Percentiles rank a stretch among this genome's conserved stretches.
Conservation (phyloP, 2,329 filamentous ascomycete genomes). For the Penicillium sp. region DNA sequence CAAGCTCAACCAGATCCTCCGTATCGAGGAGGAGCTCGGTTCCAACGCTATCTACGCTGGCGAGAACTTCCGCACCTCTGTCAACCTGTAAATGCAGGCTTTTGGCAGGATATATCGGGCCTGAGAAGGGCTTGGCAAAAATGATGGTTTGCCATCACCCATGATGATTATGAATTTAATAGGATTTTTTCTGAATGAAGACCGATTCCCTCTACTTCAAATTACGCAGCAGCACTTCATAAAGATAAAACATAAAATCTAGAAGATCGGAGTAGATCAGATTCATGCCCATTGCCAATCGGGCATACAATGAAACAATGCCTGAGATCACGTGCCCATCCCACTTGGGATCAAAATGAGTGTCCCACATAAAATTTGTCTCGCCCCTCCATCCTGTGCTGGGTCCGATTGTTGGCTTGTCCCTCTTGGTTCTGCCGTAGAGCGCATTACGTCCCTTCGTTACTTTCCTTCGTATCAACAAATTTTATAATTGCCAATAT, state of each 20-base stretch:
- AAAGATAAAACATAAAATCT: no score
- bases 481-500: conserved; percentile 31
- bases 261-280: conserved; percentile 1
- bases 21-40: conserved; percentile 98
- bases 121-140: conserved; percentile 12
- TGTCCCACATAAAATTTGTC: conserved; percentile 33
- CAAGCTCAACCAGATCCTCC: conserved; percentile 99
- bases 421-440: conserved; percentile 13
- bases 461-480: conserved; percentile 8
- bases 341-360: conserved; percentile 19
- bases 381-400: conserved; percentile 22
- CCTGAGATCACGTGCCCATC: conserved; percentile 23
- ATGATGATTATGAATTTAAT: conserved; percentile 31
- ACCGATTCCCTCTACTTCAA: conserved; percentile 8
- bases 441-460: conserved; percentile 13
- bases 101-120: conserved; percentile 6
- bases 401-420: conserved; percentile 15
- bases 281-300: no score
- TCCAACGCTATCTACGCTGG: conserved; percentile 88
- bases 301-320: conserved; percentile 20
- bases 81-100: conserved; percentile 69
- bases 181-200: conserved; percentile 22
- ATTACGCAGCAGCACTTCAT: background rate
- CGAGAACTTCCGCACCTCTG: conserved; percentile 81
- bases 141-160: conserved; percentile 17